phyloP scores from a whole-genome alignment of 768 basidiomycete genomes.

The Pulveroboletus sp. region DNA sequence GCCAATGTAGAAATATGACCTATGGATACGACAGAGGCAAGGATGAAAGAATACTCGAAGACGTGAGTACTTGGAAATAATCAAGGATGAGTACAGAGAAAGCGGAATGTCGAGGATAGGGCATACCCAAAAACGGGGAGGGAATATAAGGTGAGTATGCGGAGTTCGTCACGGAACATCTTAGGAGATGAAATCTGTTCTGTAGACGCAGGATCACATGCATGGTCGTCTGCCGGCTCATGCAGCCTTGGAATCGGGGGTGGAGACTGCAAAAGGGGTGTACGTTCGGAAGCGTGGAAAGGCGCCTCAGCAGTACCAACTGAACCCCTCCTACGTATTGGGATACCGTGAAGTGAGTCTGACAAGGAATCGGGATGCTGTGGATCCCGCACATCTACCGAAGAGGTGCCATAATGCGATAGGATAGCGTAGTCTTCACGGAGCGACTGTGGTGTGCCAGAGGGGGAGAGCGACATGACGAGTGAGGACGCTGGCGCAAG shows the following conservation, averaged over 20 bases:
- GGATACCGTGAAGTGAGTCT: slow-evolving; percentile 17
- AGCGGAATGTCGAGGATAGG: background rate
- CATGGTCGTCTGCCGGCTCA: slow-evolving; percentile 38
- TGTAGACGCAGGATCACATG: slow-evolving; percentile 1
- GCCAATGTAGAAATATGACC: slow-evolving; percentile 90
- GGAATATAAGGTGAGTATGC: slow-evolving; percentile 57
- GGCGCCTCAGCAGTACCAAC: background rate
- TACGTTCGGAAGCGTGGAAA: slow-evolving; percentile 40
- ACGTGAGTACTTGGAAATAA: slow-evolving; percentile 55
- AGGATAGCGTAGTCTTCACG: slow-evolving; percentile 65
- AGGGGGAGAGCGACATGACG: slow-evolving; percentile 16
- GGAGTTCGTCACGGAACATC: slow-evolving; percentile 54
- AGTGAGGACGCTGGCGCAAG: background rate
- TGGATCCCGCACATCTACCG: slow-evolving; percentile 6
- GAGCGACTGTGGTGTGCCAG: slow-evolving; percentile 36
- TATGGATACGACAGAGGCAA: slow-evolving; percentile 80
- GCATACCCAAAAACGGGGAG: slow-evolving; percentile 69
- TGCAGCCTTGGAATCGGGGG: slow-evolving; percentile 55
- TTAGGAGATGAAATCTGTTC: slow-evolving; percentile 22
- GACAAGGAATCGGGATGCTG: slow-evolving; percentile 2
- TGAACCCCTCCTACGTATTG: slow-evolving; percentile 11
- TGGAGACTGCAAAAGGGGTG: slow-evolving; percentile 46
- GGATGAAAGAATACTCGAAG: slow-evolving; percentile 80
- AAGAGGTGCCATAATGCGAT: slow-evolving; percentile 42
- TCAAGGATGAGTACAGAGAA: slow-evolving; percentile 1